Evolutionary conservation across 768 basidiomycete genomes (phyloP).

Genomic region (Calocybe gangraenosa): DNA sequence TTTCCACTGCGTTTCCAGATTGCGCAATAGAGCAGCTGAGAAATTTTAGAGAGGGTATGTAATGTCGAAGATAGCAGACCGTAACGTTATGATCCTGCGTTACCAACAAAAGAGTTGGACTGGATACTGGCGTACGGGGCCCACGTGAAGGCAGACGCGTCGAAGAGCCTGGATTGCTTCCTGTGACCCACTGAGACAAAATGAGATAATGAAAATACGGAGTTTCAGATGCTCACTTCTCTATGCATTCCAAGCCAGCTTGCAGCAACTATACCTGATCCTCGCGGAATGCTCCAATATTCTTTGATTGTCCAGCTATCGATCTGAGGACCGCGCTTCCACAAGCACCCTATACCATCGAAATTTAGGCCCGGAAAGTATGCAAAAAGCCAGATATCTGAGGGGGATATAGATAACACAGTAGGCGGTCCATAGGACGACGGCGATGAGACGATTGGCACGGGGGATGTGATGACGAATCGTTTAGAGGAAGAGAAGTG

Average conservation of each 20-base stretch:
- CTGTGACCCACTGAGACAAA: slow-evolving; percentile 47
- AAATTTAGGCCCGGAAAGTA: slow-evolving; percentile 60
- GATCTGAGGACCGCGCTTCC: slow-evolving; percentile 54
- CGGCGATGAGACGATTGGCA: slow-evolving; percentile 41
- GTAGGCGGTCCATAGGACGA: slow-evolving; percentile 56
- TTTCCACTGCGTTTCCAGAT: slow-evolving; percentile 32
- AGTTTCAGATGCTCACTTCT: slow-evolving; percentile 35
- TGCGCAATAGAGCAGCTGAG: slow-evolving; percentile 46
- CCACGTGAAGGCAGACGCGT: slow-evolving; percentile 57
- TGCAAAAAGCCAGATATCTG: slow-evolving; percentile 65
- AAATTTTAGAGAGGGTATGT: slow-evolving; percentile 37
- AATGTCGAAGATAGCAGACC: slow-evolving; percentile 50
- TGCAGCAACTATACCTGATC: slow-evolving; percentile 56
- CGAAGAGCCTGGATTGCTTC: slow-evolving; percentile 35
- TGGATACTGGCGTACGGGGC: slow-evolving; percentile 47
- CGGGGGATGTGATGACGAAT: slow-evolving; percentile 54
- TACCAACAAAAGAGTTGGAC: slow-evolving; percentile 57
- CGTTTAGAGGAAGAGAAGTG: slow-evolving; percentile 70
- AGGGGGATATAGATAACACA: slow-evolving; percentile 55
- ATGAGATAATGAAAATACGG: neutral
- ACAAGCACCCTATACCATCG: slow-evolving; percentile 63
- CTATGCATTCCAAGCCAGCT: slow-evolving; percentile 58
- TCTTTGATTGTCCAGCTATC: slow-evolving; percentile 61
- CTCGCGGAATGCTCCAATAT: slow-evolving; percentile 47
- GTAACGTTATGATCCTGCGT: slow-evolving; percentile 59